phyloP scores from a whole-genome alignment of 1,284 basidiomycete genomes.

The Leccinum fallax region DNA sequence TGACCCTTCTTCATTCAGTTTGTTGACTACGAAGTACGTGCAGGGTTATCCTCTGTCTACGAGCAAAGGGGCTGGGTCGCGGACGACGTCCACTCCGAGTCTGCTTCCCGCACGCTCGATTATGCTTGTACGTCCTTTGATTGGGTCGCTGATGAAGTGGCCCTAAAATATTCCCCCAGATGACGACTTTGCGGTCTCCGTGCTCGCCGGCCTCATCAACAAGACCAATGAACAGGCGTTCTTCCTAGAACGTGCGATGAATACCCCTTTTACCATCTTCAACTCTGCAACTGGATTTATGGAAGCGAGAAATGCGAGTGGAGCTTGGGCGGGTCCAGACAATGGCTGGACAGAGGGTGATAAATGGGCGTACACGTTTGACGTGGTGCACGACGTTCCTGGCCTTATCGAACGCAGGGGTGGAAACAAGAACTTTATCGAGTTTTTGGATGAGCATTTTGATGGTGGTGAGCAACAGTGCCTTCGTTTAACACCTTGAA shows the following conservation, averaged over 20 bases:
- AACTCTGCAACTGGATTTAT: conserved; percentile 78
- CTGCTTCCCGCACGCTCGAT: conserved; percentile 75
- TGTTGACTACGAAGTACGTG: conserved; percentile 82
- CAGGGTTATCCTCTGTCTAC: conserved; percentile 74
- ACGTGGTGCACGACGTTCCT: conserved; percentile 73
- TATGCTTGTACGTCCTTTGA: conserved; percentile 63
- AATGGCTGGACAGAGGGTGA: conserved; percentile 84
- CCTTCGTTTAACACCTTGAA: background rate
- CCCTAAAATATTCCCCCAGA: conserved; percentile 45
- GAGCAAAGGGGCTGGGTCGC: conserved; percentile 75
- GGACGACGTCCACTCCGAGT: conserved; percentile 77
- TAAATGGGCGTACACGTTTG: conserved; percentile 82
- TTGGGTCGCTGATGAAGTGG: too few species aligned
- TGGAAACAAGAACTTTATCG: conserved; percentile 64
- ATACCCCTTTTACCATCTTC: conserved; percentile 65
- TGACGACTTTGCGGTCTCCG: conserved; percentile 75
- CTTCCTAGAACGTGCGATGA: conserved; percentile 58
- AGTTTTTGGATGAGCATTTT: conserved; percentile 77
- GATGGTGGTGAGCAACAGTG: conserved; percentile 48
- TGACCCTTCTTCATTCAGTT: conserved; percentile 41
- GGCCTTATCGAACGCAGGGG: conserved; percentile 66
- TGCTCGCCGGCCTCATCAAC: conserved; percentile 57
- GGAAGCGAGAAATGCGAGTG: conserved; percentile 73
- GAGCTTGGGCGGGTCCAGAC: conserved; percentile 71
- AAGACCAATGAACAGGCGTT: conserved; percentile 53